These are phyloP conservation scores for Colletotrichum paranaense DNA, from an alignment of 2,329 filamentous ascomycete species.

Conservation along the genomic window DNA sequence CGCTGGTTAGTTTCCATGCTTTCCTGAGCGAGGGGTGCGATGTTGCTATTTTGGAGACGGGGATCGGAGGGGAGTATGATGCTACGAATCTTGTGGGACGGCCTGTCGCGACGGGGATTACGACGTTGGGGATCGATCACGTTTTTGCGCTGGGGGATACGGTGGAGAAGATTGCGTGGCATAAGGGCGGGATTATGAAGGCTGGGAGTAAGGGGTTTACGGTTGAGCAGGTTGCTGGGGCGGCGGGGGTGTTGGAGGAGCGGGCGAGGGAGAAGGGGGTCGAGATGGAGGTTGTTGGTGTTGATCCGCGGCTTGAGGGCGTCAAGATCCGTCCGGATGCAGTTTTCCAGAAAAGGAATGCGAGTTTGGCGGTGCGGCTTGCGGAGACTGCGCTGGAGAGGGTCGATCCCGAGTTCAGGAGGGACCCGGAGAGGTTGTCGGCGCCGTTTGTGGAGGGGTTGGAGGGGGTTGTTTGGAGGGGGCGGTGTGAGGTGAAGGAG, in stretches of 20 bases:
- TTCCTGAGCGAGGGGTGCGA: constrained; percentile 82
- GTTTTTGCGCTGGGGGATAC: constrained; percentile 82
- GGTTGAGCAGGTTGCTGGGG: constrained; percentile 45
- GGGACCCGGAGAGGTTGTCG: constrained; percentile 48
- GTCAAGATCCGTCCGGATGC: constrained; percentile 62
- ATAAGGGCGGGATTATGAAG: constrained; percentile 92
- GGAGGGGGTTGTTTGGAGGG: constrained; percentile 74
- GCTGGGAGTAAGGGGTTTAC: constrained; percentile 56
- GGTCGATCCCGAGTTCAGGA: constrained; percentile 44
- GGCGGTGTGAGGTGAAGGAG: constrained; percentile 78
- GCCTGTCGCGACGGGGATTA: constrained; percentile 73
- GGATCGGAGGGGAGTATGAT: constrained; percentile 94
- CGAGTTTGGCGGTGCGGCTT: constrained; percentile 65
- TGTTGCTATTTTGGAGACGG: constrained; percentile 88
- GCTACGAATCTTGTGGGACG: constrained; percentile 82
- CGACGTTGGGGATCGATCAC: constrained; percentile 88
- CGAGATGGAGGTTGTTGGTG: constrained; percentile 1
- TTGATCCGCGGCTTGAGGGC: constrained; percentile 50
- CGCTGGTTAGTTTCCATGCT: constrained; percentile 86
- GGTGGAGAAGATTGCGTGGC: constrained; percentile 86
- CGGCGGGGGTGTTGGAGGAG: constrained; percentile 65
- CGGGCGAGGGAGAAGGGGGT: constrained; percentile 67
- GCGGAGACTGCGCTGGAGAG: constrained; percentile 61
- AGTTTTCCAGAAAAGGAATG: constrained; percentile 68
- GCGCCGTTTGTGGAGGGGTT: constrained; percentile 73